Conservation (phyloP, 2,329 filamentous ascomycete species). For the Huntiella savannae region DNA sequence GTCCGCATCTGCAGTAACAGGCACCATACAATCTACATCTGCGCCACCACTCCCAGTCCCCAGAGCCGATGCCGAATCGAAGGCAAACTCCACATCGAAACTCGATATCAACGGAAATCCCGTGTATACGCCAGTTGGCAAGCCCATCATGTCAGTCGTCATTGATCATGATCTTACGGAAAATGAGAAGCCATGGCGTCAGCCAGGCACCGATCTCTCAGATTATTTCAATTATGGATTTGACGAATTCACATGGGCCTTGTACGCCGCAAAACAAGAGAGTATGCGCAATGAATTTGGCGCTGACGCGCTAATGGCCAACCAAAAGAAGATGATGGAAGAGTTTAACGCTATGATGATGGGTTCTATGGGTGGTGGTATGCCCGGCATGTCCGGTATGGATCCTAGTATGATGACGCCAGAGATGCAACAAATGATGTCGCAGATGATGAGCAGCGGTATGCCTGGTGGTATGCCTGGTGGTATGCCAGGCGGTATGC, state of each 20-base stretch:
- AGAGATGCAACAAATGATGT: constrained; percentile 51
- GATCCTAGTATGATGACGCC: constrained; percentile 36
- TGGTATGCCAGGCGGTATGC: constrained; percentile 30
- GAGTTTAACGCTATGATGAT: constrained; percentile 52
- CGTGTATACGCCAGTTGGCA: constrained; percentile 57
- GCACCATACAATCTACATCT: background rate
- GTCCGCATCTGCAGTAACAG: constrained; percentile 15
- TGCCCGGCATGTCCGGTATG: constrained; percentile 23
- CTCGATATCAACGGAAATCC: constrained; percentile 74
- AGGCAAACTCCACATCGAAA: constrained; percentile 58
- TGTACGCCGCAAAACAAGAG: constrained; percentile 82
- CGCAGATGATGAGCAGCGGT: constrained; percentile 38
- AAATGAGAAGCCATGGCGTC: constrained; percentile 86
- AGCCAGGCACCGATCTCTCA: constrained; percentile 80
- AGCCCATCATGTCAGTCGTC: constrained; percentile 58
- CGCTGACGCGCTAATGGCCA: constrained; percentile 41
- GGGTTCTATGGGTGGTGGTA: constrained; percentile 25
- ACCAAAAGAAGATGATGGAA: constrained; percentile 63
- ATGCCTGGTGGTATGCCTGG: constrained; percentile 14
- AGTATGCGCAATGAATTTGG: constrained; percentile 56
- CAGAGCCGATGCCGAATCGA: constrained; percentile 31
- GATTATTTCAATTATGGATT: constrained; percentile 99
- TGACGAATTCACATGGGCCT: constrained; percentile 93
- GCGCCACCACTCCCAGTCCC: constrained; percentile 15
- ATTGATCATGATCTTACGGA: constrained; percentile 55